Conservation (phyloP, 495 filamentous ascomycete genomes). For the Annulohypoxylon maeteangense region DNA sequence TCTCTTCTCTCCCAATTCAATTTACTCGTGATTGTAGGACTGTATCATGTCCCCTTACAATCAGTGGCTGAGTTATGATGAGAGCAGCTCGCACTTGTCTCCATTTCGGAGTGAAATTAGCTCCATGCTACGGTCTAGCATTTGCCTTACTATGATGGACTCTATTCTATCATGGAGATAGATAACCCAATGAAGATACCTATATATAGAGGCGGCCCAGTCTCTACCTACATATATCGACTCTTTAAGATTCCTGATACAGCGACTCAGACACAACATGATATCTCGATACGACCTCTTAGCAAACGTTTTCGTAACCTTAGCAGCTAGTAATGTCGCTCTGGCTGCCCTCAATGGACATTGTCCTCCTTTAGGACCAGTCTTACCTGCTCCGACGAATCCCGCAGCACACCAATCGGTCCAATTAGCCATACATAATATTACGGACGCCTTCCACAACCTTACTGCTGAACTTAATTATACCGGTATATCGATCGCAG, state of each 20-base stretch:
- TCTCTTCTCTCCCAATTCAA: background rate
- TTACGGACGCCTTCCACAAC: constrained; percentile 31
- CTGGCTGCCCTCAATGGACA: constrained; percentile 47
- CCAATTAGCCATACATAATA: constrained; percentile 14
- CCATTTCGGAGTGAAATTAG: constrained; percentile 4
- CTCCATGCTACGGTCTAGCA: background rate
- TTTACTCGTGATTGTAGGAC: background rate
- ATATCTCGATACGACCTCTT: background rate
- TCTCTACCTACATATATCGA: background rate
- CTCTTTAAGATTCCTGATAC: background rate
- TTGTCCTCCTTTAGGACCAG: constrained; percentile 51
- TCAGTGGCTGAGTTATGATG: constrained; percentile 7
- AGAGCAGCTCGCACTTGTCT: constrained; percentile 18
- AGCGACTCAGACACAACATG: constrained; percentile 14
- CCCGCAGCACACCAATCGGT: constrained; percentile 38
- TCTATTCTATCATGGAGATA: background rate
- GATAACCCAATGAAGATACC: background rate
- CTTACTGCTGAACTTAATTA: constrained; percentile 34
- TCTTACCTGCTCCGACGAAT: constrained; percentile 46
- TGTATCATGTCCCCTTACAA: background rate
- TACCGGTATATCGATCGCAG: constrained; percentile 49
- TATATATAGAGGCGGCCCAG: constrained; percentile 6
- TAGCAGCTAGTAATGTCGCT: constrained; percentile 21
- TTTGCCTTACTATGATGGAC: background rate
- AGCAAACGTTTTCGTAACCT: background rate